Evolutionary conservation across 257 asterid species (phyloP).

Genomic region (Nyctanthes arbortristis): DNA sequence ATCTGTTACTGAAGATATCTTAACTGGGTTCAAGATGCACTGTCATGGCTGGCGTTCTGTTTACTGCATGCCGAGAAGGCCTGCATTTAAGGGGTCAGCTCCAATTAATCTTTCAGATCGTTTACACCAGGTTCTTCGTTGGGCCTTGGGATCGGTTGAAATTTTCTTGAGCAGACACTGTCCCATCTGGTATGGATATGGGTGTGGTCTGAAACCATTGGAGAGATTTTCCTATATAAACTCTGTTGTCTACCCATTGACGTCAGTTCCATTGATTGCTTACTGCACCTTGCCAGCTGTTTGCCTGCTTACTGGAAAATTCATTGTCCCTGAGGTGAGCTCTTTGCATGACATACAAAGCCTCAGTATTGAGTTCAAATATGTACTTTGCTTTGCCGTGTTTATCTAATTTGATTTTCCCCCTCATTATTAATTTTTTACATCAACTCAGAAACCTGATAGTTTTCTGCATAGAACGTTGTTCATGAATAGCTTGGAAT

Average conservation of each 20-base stretch:
- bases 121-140: slow-evolving; percentile 93
- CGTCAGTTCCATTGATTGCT: slow-evolving; percentile 83
- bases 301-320: slow-evolving; percentile 89
- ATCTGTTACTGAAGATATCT: slow-evolving; percentile 95
- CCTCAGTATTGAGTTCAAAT: not conserved
- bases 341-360: not conserved
- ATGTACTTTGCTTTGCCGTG: not conserved
- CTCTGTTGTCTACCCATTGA: slow-evolving; percentile 89
- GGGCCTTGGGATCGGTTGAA: slow-evolving; percentile 98
- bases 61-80: slow-evolving; percentile 78
- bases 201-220: slow-evolving; percentile 91
- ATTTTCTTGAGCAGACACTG: slow-evolving; percentile 89
- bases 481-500: too few relatives aligned
- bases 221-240: slow-evolving; percentile 91
- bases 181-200: slow-evolving; percentile 97
- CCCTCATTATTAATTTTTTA: not conserved
- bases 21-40: slow-evolving; percentile 97
- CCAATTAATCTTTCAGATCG: slow-evolving; percentile 98
- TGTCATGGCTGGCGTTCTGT: slow-evolving; percentile 99
- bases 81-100: slow-evolving; percentile 96
- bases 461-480: too few relatives aligned
- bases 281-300: slow-evolving; percentile 94
- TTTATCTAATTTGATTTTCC: not conserved
- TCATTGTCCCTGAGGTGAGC: slow-evolving; percentile 89
- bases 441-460: too few relatives aligned